These are phyloP conservation scores for Mucor racemosus DNA, from an alignment of 371 early-diverging fungal genomes.

Conservation along the genomic window DNA sequence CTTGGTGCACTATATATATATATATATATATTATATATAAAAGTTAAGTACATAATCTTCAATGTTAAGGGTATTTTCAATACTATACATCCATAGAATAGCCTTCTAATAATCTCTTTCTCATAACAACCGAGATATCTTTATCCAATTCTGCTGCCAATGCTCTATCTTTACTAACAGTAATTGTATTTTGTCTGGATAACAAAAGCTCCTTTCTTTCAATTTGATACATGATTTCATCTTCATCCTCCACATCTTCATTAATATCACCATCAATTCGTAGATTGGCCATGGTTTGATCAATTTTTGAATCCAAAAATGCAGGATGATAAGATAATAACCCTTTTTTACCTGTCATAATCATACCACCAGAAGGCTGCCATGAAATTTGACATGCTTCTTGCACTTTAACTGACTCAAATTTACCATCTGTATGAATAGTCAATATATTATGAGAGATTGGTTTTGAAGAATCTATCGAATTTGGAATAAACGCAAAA, in stretches of 20 bases:
- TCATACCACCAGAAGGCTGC: constrained; percentile 66
- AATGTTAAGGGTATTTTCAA: neutral
- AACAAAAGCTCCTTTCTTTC: neutral
- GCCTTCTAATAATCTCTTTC: constrained; percentile 68
- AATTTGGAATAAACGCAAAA: constrained; percentile 68
- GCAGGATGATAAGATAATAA: constrained; percentile 23
- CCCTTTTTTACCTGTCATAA: constrained; percentile 55
- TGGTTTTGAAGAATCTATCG: constrained; percentile 25
- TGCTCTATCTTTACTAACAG: neutral
- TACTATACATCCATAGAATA: constrained; percentile 76
- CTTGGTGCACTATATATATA: constrained; percentile 35
- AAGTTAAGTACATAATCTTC: too few species aligned
- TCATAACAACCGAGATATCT: constrained; percentile 83
- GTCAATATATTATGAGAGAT: constrained; percentile 46
- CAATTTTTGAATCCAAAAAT: neutral
- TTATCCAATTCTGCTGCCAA: constrained; percentile 42
- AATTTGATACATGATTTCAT: neutral
- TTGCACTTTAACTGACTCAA: constrained; percentile 63
- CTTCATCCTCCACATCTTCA: neutral
- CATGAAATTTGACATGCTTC: constrained; percentile 67
- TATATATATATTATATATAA: constrained; percentile 5
- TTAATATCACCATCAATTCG: neutral
- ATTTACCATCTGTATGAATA: constrained; percentile 63
- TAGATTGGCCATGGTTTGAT: neutral
- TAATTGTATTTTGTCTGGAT: neutral